phyloP scores from a whole-genome alignment of 768 basidiomycete genomes.

The Amanita rubescens region DNA sequence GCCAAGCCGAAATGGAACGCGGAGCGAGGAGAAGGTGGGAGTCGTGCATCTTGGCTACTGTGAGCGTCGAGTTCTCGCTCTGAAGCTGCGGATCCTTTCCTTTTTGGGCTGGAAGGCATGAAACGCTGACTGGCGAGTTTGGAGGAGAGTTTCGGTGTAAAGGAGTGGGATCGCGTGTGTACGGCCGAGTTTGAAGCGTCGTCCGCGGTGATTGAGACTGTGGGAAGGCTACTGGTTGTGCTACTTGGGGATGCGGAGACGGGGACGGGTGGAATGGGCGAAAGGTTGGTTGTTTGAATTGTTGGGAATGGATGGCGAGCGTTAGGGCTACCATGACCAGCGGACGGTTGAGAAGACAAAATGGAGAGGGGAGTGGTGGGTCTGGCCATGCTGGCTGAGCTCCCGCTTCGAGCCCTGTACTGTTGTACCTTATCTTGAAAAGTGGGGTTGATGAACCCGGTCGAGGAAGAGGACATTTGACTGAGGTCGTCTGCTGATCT shows the following conservation, averaged over 20 bases:
- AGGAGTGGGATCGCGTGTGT: too few species aligned
- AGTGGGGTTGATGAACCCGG: conserved; percentile 28
- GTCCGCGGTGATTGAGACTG: conserved; percentile 38
- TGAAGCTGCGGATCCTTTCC: conserved; percentile 43
- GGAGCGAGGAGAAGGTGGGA: not conserved
- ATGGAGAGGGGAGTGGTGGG: too few species aligned
- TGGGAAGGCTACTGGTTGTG: conserved; percentile 18
- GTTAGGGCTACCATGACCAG: too few species aligned
- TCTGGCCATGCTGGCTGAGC: conserved; percentile 38
- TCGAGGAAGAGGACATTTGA: conserved; percentile 31
- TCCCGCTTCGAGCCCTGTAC: conserved; percentile 56
- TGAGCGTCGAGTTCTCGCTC: conserved; percentile 26
- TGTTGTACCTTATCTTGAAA: conserved; percentile 60
- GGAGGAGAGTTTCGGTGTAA: too few species aligned
- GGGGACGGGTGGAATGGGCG: too few species aligned
- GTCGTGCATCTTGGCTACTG: not conserved
- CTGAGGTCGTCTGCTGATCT: too few species aligned
- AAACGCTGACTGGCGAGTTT: too few species aligned
- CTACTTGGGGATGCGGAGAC: conserved; percentile 26
- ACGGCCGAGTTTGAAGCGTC: conserved; percentile 21
- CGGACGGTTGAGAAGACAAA: too few species aligned
- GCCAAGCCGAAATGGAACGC: conserved; percentile 1
- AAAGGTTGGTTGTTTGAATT: too few species aligned
- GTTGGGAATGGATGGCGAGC: too few species aligned
- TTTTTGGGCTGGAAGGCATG: conserved; percentile 46